Conservation (phyloP, 768 basidiomycete genomes). For the Rossbeevera mucosa region DNA sequence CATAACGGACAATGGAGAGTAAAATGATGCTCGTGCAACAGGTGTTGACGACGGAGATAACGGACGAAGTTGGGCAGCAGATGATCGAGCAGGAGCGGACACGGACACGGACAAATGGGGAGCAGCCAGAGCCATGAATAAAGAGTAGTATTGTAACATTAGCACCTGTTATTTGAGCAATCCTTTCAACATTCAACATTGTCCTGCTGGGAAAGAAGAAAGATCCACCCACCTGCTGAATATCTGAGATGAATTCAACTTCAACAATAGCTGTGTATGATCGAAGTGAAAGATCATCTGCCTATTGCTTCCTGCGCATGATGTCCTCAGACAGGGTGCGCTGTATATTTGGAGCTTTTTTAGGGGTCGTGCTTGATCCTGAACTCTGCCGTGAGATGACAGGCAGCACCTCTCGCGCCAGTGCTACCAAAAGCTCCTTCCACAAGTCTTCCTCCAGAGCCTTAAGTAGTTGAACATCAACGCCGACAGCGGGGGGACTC, state of each 20-base stretch:
- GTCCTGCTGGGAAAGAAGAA: not conserved
- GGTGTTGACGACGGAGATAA: not conserved
- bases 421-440: not conserved
- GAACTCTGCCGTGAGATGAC: not conserved
- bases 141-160: too few relatives aligned
- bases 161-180: too few relatives aligned
- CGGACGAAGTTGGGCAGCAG: constrained; percentile 5
- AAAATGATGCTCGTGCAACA: constrained; percentile 9
- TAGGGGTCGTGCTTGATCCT: not conserved
- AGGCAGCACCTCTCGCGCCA: too few relatives aligned
- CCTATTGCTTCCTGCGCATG: not conserved
- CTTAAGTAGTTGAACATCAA: too few relatives aligned
- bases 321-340: not conserved
- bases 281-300: not conserved
- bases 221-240: not conserved
- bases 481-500: too few relatives aligned
- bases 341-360: not conserved
- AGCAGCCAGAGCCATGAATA: too few relatives aligned
- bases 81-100: not conserved
- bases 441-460: not conserved
- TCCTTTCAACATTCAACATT: too few relatives aligned
- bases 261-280: not conserved
- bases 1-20: not conserved
- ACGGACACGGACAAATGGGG: not conserved
- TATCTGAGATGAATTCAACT: not conserved